Percentiles rank a stretch among this genome's conserved stretches.
Evolutionary conservation across 106 monocot species (phyloP).

Genomic region (Vanilla planifolia): DNA sequence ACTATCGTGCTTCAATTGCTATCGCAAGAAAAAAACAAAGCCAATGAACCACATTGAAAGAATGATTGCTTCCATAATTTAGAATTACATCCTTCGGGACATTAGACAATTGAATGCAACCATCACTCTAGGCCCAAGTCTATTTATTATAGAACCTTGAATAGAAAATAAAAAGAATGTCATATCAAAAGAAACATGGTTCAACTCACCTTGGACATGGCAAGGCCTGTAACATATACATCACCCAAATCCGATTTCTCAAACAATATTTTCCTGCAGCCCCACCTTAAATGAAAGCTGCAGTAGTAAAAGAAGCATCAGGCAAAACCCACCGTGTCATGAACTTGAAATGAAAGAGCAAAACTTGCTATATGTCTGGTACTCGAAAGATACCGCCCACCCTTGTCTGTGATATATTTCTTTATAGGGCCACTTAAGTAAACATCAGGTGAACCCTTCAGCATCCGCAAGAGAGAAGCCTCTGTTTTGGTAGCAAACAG

Average conservation of each 20-base stretch:
- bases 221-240: slow-evolving; percentile 70
- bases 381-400: slow-evolving; percentile 57
- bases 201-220: slow-evolving; percentile 71
- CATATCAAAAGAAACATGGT: background rate
- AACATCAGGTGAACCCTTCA: slow-evolving; percentile 96
- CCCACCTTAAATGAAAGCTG: slow-evolving; percentile 97
- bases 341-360: too few relatives aligned
- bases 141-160: background rate
- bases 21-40: too few relatives aligned
- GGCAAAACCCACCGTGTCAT: slow-evolving; percentile 1
- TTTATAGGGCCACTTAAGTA: slow-evolving; percentile 90
- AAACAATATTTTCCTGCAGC: slow-evolving; percentile 85
- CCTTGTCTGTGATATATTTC: slow-evolving; percentile 86
- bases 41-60: too few relatives aligned
- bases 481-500: slow-evolving; percentile 97
- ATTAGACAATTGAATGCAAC: too few relatives aligned
- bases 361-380: background rate
- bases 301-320: slow-evolving; percentile 3
- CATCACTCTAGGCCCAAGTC: background rate
- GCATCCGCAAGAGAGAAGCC: slow-evolving; percentile 92
- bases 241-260: slow-evolving; percentile 52
- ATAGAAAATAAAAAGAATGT: background rate
- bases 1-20: too few relatives aligned
- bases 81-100: too few relatives aligned
- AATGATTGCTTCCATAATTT: too few relatives aligned